A percentile compares a stretch with the other conserved stretches of the same genome.
phyloP scores from a whole-genome alignment of 2,329 filamentous ascomycete species.

The Tricladium varicosporioides region DNA sequence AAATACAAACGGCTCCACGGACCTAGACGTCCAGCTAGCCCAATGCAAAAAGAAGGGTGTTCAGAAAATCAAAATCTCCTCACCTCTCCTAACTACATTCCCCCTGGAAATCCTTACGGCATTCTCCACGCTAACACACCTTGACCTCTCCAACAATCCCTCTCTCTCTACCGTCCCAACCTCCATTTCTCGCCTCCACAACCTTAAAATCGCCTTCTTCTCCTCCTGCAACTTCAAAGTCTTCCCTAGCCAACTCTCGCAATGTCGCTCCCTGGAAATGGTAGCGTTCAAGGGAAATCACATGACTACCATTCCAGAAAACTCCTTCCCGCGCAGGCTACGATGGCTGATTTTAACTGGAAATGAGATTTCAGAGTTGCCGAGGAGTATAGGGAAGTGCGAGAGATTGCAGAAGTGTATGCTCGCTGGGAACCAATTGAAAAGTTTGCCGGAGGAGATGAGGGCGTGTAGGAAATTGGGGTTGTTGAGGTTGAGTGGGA shows the following conservation, averaged over 20 bases:
- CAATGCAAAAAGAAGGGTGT: conserved; percentile 22
- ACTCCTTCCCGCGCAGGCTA: conserved; percentile 41
- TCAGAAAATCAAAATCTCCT: conserved; percentile 30
- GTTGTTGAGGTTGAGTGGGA: conserved; percentile 44
- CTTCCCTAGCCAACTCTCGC: conserved; percentile 42
- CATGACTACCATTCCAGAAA: conserved; percentile 43
- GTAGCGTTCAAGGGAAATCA: conserved; percentile 47
- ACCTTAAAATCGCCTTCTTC: conserved; percentile 46
- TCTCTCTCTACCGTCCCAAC: conserved; percentile 41
- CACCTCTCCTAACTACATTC: conserved; percentile 30
- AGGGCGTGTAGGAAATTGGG: conserved; percentile 42
- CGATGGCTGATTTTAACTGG: conserved; percentile 49
- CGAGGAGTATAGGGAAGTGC: conserved; percentile 43
- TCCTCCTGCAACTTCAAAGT: conserved; percentile 43
- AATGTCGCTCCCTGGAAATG: conserved; percentile 47
- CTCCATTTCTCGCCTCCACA: conserved; percentile 39
- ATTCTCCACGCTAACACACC: conserved; percentile 42
- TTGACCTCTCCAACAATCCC: conserved; percentile 47
- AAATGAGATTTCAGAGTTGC: conserved; percentile 41
- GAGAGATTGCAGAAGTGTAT: conserved; percentile 46
- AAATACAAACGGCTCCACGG: too few species aligned
- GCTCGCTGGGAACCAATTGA: conserved; percentile 46
- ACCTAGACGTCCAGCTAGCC: too few species aligned
- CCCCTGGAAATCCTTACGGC: conserved; percentile 42
- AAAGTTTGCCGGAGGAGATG: conserved; percentile 42